Evolutionary conservation across 1,284 basidiomycete genomes (phyloP).

Genomic region (Golubevia pallescens): DNA sequence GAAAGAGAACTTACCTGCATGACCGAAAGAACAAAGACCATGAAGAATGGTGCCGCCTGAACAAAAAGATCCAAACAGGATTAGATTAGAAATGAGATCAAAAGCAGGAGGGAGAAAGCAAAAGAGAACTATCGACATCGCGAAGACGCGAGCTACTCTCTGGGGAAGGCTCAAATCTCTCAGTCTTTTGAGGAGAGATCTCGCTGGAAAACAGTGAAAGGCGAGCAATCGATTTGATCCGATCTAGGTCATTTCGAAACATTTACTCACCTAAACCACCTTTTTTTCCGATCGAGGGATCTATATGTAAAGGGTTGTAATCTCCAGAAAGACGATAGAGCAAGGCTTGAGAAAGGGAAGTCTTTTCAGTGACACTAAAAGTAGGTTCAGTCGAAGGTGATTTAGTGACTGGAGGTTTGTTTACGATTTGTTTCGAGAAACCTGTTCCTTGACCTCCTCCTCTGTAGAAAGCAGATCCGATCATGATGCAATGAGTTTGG

Average conservation of each 20-base stretch:
- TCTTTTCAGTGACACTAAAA: slow-evolving; percentile 28
- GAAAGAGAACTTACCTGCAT: too few species aligned
- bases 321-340: slow-evolving; percentile 46
- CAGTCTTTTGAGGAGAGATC: too few species aligned
- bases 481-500: slow-evolving; percentile 36
- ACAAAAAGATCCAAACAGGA: too few species aligned
- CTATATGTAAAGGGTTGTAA: slow-evolving; percentile 55
- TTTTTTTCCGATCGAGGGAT: slow-evolving; percentile 31
- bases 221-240: too few species aligned
- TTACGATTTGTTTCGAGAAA: slow-evolving; percentile 26
- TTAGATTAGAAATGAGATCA: too few species aligned
- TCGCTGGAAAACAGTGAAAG: too few species aligned
- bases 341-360: slow-evolving; percentile 30
- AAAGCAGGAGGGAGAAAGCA: too few species aligned
- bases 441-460: slow-evolving; percentile 48
- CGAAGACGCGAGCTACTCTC: too few species aligned
- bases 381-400: slow-evolving; percentile 24
- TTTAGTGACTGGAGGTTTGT: slow-evolving; percentile 27
- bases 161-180: too few species aligned
- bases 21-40: slow-evolving; percentile 49
- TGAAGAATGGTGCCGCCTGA: slow-evolving; percentile 50
- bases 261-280: slow-evolving; percentile 47
- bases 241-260: too few species aligned
- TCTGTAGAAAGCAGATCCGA: slow-evolving; percentile 45
- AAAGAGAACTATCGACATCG: too few species aligned